phyloP scores from a whole-genome alignment of 2,329 filamentous ascomycete species.

The Tolypocladium inflatum region DNA sequence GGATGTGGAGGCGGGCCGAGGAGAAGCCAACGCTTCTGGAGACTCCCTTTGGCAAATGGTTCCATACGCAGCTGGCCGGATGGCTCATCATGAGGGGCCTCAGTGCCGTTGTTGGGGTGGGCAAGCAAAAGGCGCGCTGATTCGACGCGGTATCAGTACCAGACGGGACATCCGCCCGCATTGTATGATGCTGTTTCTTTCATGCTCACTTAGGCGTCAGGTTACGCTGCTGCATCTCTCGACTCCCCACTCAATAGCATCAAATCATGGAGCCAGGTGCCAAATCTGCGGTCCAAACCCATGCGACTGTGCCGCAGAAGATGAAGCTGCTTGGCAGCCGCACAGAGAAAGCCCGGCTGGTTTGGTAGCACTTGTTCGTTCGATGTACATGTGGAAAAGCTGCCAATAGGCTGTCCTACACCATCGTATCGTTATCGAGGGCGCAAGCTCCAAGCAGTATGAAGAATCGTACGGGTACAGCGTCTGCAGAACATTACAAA shows the following conservation, averaged over 20 bases:
- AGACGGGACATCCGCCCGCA: neutral
- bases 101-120: neutral
- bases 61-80: conserved; percentile 17
- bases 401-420: neutral
- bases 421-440: no score
- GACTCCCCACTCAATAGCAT: neutral
- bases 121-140: neutral
- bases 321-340: no score
- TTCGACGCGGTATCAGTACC: neutral
- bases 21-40: conserved; percentile 21
- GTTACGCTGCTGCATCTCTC: neutral
- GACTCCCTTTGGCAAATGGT: conserved; percentile 15
- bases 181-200: neutral
- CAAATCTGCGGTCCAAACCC: no score
- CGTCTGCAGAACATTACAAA: no score
- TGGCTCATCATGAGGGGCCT: conserved; percentile 19
- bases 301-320: no score
- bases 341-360: no score
- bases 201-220: neutral
- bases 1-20: conserved; percentile 23
- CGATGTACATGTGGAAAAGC: neutral
- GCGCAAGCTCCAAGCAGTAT: no score
- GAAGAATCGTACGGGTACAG: no score
- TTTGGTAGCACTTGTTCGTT: neutral
- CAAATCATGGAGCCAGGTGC: neutral